Base-by-base conservation (phyloP, 148 eudicot species). In the Salicornia ramosissima region DNA sequence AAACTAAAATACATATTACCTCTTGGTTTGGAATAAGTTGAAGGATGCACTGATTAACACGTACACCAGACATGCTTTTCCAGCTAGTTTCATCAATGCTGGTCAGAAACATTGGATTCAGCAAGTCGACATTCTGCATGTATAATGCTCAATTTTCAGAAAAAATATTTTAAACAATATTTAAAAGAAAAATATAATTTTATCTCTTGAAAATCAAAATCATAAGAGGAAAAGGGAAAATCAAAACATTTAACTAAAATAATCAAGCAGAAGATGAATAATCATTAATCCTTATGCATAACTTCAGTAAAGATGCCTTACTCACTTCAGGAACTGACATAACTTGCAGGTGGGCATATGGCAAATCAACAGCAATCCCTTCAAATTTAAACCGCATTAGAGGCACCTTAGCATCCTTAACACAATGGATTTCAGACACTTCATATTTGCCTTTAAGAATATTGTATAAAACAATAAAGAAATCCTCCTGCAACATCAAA, bases 11-110 rank as follows among this genome's bases (percentile, higher is more conserved):
- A 21, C 29, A 25, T 51, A 30, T 21, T 83, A 85, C 92, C 89
- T 82, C 79, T 50, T 83, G 26, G 67, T 83, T 75, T 13, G 92
- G 89, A 26, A 87, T 74, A 70, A 80, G 82, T 72, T 61, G 86
- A 75, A 87, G 92, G 71, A 87, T 82, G 77, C 84, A 71, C 63
- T 71, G 66, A 52, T 85, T 87, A 21, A 78, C 89, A 78, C 80
- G 84, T 34, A 87, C 86, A 57, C 86, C 89, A 57, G 89, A 87
- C 67, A 87, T 64, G 75, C 87, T 81, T 70, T 67, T 81, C 87
- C 84, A 81, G 56, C 92, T 85, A 57, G 78, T 85, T 51, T 83
- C 92, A 78, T 87, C 89, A 56, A 87, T 79, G 71, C 76, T 68
- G 64, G 49, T 55, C 68, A 75, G 51, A 47, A 78, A 78, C 28